Conservation (phyloP, 2,329 filamentous ascomycete genomes). For the Monosporascus sp. region DNA sequence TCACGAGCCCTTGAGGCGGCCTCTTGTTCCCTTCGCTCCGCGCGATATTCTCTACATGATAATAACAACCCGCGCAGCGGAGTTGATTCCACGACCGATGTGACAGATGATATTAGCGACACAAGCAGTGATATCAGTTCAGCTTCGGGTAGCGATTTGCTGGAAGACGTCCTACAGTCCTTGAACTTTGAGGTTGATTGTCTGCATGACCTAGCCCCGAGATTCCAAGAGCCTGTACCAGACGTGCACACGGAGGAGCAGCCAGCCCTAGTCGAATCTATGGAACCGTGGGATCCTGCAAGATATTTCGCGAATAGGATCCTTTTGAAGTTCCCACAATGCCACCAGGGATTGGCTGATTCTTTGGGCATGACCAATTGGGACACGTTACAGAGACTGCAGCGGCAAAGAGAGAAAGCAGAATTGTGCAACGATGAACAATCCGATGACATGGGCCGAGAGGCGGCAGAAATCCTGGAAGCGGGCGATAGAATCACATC, state of each 20-base stretch:
- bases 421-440: no score
- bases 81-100: no score
- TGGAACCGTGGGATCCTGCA: neutral
- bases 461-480: no score
- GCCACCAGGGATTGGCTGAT: neutral
- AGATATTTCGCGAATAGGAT: constrained; percentile 1
- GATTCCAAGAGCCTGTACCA: constrained; percentile 1
- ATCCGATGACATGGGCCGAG: no score
- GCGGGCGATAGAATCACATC: no score
- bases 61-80: no score
- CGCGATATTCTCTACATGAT: no score
- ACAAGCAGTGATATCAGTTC: no score
- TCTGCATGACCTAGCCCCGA: constrained; percentile 2
- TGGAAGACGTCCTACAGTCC: neutral
- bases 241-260: neutral
- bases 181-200: constrained; percentile 1
- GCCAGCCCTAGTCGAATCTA: neutral
- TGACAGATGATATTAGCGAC: no score
- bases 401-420: no score
- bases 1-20: no score
- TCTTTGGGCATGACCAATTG: neutral
- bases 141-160: neutral
- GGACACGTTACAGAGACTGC: neutral
- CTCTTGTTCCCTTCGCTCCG: no score
- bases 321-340: neutral